Conservation (phyloP, 306 rosid species). For the Lotus japonicus region DNA sequence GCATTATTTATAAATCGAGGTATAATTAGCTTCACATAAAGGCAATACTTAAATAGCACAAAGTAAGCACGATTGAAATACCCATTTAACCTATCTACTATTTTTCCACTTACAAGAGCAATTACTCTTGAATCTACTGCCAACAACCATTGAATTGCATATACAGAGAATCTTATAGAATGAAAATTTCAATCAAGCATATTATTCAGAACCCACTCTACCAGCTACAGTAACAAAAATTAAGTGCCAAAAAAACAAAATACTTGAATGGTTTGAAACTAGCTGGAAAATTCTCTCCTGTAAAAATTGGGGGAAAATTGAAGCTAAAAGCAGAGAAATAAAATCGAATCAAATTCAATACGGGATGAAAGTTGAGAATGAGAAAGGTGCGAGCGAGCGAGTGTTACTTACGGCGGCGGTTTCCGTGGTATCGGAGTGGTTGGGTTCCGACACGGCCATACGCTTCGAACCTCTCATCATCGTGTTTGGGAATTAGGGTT, state of each 20-base stretch:
- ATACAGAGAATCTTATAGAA: not conserved
- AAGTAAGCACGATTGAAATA: not conserved
- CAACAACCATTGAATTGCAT: not conserved
- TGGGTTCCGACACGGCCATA: slow-evolving; percentile 52
- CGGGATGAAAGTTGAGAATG: slow-evolving; percentile 18
- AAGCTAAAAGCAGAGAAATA: not conserved
- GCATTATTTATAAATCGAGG: slow-evolving; percentile 36
- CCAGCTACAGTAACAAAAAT: not conserved
- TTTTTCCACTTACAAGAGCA: not conserved
- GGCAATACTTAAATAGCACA: not conserved
- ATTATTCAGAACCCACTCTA: not conserved
- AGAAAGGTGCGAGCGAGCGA: not conserved
- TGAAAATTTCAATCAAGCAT: not conserved
- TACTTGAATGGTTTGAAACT: not conserved
- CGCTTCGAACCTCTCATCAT: slow-evolving; percentile 86
- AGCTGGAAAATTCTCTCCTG: not conserved
- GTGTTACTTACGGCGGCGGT: slow-evolving; percentile 56
- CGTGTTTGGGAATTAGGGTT: slow-evolving; percentile 31
- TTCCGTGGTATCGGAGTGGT: slow-evolving; percentile 38
- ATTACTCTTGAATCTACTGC: not conserved
- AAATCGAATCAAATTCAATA: slow-evolving; percentile 2
- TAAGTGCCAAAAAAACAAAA: not conserved
- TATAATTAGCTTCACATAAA: slow-evolving; percentile 18
- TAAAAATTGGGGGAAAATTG: not conserved
- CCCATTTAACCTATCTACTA: not conserved